Evolutionary conservation across 441 rosid genomes (phyloP).

Genomic region (California macrophylla): DNA sequence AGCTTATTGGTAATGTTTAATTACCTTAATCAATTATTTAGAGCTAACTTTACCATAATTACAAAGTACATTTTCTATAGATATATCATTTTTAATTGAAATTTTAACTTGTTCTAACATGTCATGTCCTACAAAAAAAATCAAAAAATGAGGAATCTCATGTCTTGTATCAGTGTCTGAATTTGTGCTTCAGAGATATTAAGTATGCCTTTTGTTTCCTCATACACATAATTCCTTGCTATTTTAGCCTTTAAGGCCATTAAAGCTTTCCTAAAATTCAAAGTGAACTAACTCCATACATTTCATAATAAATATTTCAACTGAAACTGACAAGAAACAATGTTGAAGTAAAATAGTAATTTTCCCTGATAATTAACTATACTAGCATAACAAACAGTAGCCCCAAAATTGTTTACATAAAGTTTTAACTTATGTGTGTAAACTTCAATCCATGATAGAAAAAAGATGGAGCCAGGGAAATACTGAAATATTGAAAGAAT

Average conservation of each 20-base stretch:
- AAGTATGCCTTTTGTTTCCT: not conserved
- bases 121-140: too few relatives aligned
- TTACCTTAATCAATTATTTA: too few relatives aligned
- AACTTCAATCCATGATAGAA: not conserved
- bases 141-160: not conserved
- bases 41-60: not conserved
- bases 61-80: too few relatives aligned
- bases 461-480: constrained; percentile 9
- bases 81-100: too few relatives aligned
- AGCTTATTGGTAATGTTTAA: too few relatives aligned
- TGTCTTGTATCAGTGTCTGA: not conserved
- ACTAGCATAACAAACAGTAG: not conserved
- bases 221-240: not conserved
- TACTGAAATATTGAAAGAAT: not conserved
- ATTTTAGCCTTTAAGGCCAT: not conserved
- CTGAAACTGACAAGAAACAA: not conserved
- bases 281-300: not conserved
- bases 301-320: not conserved
- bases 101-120: not conserved
- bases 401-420: not conserved
- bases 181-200: too few relatives aligned
- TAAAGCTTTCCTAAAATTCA: not conserved
- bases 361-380: not conserved
- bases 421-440: not conserved
- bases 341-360: not conserved